Percentiles rank a stretch among this genome's conserved stretches.
phyloP scores from a whole-genome alignment of 106 monocot genomes.

The Platanthera guangdongensis region DNA sequence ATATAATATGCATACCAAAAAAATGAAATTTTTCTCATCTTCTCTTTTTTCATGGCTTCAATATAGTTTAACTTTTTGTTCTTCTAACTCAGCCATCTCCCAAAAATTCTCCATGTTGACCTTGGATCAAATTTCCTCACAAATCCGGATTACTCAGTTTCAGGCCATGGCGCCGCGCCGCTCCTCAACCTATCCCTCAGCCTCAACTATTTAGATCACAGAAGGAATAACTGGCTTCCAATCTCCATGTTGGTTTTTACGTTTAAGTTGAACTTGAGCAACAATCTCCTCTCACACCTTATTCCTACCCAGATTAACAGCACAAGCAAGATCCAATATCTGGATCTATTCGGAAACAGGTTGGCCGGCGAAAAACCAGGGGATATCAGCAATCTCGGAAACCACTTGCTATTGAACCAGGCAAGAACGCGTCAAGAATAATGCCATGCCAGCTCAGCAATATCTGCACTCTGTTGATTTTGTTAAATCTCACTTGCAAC shows the following conservation, averaged over 20 bases:
- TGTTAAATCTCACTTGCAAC: conserved; percentile 68
- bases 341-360: conserved; percentile 58
- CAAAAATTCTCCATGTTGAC: conserved; percentile 27
- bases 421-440: conserved; percentile 52
- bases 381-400: conserved; percentile 38
- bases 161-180: no score
- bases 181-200: no score
- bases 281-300: conserved; percentile 43
- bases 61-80: no score
- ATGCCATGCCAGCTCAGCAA: conserved; percentile 56
- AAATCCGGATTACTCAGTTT: no score
- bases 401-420: conserved; percentile 65
- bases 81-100: conserved; percentile 32
- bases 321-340: conserved; percentile 41
- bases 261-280: conserved; percentile 59
- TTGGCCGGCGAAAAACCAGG: conserved; percentile 56
- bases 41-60: no score
- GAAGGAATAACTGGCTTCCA: conserved; percentile 38
- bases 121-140: conserved; percentile 37
- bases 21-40: no score
- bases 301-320: conserved; percentile 50
- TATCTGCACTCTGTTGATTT: conserved; percentile 50
- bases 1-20: no score
- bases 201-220: conserved; percentile 30
- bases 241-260: conserved; percentile 29